Base-by-base conservation (phyloP, 352 stramenopile genomes). In the Phytophthora hibernalis region DNA sequence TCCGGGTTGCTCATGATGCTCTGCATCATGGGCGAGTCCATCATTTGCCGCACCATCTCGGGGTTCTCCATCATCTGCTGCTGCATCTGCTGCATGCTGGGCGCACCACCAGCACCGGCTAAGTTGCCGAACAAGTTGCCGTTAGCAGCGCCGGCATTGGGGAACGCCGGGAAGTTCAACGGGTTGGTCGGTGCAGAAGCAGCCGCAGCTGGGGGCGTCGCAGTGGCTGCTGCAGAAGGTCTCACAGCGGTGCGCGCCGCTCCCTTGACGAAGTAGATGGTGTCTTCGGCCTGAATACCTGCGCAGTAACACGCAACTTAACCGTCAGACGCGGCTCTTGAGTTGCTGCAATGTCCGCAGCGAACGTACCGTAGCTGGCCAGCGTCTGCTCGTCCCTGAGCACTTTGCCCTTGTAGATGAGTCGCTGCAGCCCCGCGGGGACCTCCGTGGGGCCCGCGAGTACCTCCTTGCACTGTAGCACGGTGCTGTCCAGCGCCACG, bases 1-100 rank as follows among this genome's bases (percentile, higher is more conserved):
- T 99, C 93, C 3, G 97, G 97, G 75, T 98, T 98, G 76, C 89
- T 97, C 63, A 99, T 80, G 26, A 99, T 75, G 45, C 68, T 84
- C 80, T 99, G 95, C 68, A 99, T 88, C 59, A 98, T 85, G 24
- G 90, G 93, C 51, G 78, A 96, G 38, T 97, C 80, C 86, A 97
- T 92, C 74, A 97, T 93, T 62, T 96, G 79, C 18, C 72, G 78
- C 73, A 97, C 81, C 78, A 96, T 94, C 38, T 97, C 90, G 4
- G 86, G 90, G 59, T 97, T 97, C 52, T 90, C 74, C 73, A 96
- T 82, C 72, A 95, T 82, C 57, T 93, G 91, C 81, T 98, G 92
- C 64, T 97, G 87, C 71, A 93, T 92, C 56, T 87, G 71, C 13
- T 77, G 72, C 83, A 94, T 92, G 62, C 76, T 80, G 28, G 87